Evolutionary conservation across 345 rosid species (phyloP), one percentile per base, ranked within the genome.

Genomic region (Erysimum cheiranthoides): DNA sequence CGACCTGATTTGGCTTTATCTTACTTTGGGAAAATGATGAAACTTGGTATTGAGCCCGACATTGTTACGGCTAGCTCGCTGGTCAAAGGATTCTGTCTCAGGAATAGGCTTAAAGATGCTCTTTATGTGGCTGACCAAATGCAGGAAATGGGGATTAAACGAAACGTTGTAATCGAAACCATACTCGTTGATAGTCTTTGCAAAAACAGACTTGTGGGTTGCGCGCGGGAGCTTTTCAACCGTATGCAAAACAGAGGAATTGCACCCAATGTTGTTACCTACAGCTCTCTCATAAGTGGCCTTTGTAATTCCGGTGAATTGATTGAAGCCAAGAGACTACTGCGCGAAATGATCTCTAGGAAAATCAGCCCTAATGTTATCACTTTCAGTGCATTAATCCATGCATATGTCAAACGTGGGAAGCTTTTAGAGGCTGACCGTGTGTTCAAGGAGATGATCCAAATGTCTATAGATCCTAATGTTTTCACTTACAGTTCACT

Each of bases 31-130:
- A 73, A 69, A 57, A 69, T 79, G 74, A 4, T 74, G 46, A 73
- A 74, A 50, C 78, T 61, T 54, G 75, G 82, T 18, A 38, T 79
- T n/a, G 39, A 79, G 21, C 79, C 82, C 1, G 75, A 73, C 50
- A 36, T 56, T 5, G 74, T 68, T 10, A 73, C 71, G 8, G 35
- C 32, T 31, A 45, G 70, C 66, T 73, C 74, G 4, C 52, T 73
- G 61, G 75, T 74, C 27, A 35, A 68, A 36, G 82, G 82, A 4
- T 38, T 78, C 57, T 78, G 70, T 28, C 52, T 0, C 18, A 0
- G 18, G 4, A 17, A 68, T 68, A 61, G 70, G 28, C 4, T 35
- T 13, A 0, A 35, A 0, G 66, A 73, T 30, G 82, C 82, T 6
- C 0, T 69, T 12, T 31, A 30, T 61, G 74, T 69, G 28, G 53